Base-by-base conservation (phyloP, 2,329 filamentous ascomycete species). In the Microcyclospora tardicrescens region DNA sequence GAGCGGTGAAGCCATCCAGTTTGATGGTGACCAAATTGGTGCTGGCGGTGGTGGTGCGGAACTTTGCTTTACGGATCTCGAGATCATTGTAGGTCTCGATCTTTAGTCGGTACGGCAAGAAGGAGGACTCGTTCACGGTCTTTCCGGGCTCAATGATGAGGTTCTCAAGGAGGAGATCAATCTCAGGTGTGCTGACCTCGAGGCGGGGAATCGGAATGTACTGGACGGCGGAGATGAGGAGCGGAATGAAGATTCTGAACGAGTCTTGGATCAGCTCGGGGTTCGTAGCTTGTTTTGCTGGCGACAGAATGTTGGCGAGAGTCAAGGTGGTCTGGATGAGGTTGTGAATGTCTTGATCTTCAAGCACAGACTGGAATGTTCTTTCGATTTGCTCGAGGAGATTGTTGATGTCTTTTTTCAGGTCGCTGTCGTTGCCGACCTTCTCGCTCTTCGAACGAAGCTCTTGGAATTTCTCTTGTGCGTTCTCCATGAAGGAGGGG, bases 111-210 rank as follows among this genome's bases (percentile, higher is more conserved):
- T 85, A 89, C 0, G 89, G 89, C 1, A 96, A 69, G 66, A 96
- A 96, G 0, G 87, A 94, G 2, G 81, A 84, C 44, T 80, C 67
- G 57, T 94, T 89, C 51, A 93, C 71, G 0, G 85, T 93, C 41
- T 71, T 71, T 6, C 89, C 89, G 0, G 89, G 89, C 55, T 95
- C 84, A 27, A 96, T 70, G 43, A 96, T 81, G 27, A 96, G 68
- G 47, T 93, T 95, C 56, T 96, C 89, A 2, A 96, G 65, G 1
- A 96, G 66, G 5, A 96, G 72, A 51, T 95, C 87, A 39, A 93
- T 69, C 28, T 83, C 77, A 0, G 86, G 87, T 3, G 80, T 81
- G 1, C 84, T 81, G 5, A 95, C 68, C 59, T 95, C 89, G n/a
- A 95, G 62, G 4, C 89, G 79, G 0, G 87, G 87, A 37, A 96